A percentile compares a stretch with the other conserved stretches of the same genome.
phyloP scores from a whole-genome alignment of 306 rosid species.

The Fragaria ananassa region DNA sequence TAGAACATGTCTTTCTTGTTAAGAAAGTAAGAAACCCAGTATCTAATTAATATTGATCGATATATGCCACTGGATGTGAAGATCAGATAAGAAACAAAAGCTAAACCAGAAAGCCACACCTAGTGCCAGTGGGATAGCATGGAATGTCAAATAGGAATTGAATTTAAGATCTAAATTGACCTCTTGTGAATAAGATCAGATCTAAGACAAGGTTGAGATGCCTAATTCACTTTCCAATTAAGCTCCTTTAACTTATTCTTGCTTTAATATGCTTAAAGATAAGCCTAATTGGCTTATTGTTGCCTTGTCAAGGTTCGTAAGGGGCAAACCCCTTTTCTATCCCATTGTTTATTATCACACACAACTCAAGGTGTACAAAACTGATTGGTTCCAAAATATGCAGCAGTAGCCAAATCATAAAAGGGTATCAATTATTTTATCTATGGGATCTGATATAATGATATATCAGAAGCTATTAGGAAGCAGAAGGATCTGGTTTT shows the following conservation, averaged over 20 bases:
- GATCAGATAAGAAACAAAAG: constrained; percentile 13
- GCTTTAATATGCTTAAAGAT: background rate
- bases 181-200: constrained; percentile 1
- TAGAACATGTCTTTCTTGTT: too few species aligned
- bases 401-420: background rate
- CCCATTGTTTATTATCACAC: background rate
- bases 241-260: constrained; percentile 7
- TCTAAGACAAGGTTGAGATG: constrained; percentile 29
- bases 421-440: background rate
- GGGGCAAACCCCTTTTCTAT: constrained; percentile 5
- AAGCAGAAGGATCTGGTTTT: constrained; percentile 11
- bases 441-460: background rate
- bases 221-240: background rate
- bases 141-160: constrained; percentile 27
- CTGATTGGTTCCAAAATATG: background rate
- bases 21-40: constrained; percentile 5
- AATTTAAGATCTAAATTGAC: background rate
- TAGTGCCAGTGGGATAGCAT: background rate
- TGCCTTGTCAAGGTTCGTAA: constrained; percentile 6
- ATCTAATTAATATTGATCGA: background rate
- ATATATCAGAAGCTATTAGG: background rate
- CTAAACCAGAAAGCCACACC: background rate
- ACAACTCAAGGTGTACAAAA: background rate
- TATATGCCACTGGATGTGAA: constrained; percentile 17
- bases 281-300: background rate